These are phyloP conservation scores for Neurospora tetraspora DNA, from an alignment of 495 filamentous ascomycete species.

Conservation along the genomic window DNA sequence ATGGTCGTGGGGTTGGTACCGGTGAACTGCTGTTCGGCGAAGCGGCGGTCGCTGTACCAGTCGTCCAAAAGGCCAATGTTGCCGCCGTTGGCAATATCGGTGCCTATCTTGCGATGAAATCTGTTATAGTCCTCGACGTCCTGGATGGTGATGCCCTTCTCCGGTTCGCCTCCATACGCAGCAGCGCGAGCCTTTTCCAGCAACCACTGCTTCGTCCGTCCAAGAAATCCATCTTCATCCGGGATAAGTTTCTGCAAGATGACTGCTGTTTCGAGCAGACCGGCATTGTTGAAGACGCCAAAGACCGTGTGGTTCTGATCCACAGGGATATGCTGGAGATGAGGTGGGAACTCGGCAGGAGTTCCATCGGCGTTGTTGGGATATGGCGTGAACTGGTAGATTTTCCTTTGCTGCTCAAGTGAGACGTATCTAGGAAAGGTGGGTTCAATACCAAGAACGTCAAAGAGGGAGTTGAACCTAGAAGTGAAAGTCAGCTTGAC, in stretches of 20 bases:
- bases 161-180: slow-evolving; percentile 20
- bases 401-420: slow-evolving; percentile 21
- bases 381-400: slow-evolving; percentile 22
- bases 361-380: slow-evolving; percentile 18
- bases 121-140: slow-evolving; percentile 31
- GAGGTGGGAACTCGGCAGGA: slow-evolving; percentile 24
- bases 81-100: slow-evolving; percentile 26
- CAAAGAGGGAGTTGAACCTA: slow-evolving; percentile 28
- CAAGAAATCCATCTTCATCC: slow-evolving; percentile 20
- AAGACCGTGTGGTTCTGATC: slow-evolving; percentile 15
- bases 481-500: not conserved
- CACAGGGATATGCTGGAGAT: slow-evolving; percentile 20
- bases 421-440: slow-evolving; percentile 21
- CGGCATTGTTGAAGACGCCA: slow-evolving; percentile 23
- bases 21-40: slow-evolving; percentile 41
- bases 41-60: slow-evolving; percentile 40
- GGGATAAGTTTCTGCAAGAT: slow-evolving; percentile 27
- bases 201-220: slow-evolving; percentile 21
- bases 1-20: slow-evolving; percentile 42
- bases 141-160: slow-evolving; percentile 27
- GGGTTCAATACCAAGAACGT: slow-evolving; percentile 25
- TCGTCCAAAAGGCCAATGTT: slow-evolving; percentile 36
- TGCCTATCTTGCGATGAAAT: slow-evolving; percentile 24
- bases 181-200: slow-evolving; percentile 13
- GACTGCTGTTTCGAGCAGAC: slow-evolving; percentile 22